Evolutionary conservation across 2,329 filamentous ascomycete species (phyloP), one percentile per base, ranked within the genome.

Genomic region (Alternaria angustiovoidea): DNA sequence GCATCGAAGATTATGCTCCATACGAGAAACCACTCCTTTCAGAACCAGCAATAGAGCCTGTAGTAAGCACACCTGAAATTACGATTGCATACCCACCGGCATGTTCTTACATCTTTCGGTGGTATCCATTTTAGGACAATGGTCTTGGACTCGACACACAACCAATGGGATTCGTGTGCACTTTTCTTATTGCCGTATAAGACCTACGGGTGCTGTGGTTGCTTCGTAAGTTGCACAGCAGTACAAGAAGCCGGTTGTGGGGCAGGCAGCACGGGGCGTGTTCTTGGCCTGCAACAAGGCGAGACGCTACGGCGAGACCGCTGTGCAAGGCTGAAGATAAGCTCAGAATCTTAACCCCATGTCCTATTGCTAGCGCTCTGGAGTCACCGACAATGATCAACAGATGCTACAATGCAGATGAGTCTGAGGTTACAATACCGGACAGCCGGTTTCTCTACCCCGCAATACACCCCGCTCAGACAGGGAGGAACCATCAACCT

Each of bases 391-490:
- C 7, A 11, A 34, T 34, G 5, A 36, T 38, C 4, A 39, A 22
- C 18, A 32, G 16, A 39, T 24, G 52, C 34, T 34, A 24, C 43
- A 8, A 20, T 38, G 39, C 22, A 48, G 11, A 14, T 54, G 36
- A 24, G 22, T 16, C 47, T 26, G 43, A 38, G 42, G 47, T 55
- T 58, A 32, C 55, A 42, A 47, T 63, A 54, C 61, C 62, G 55
- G 43, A 39, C 38, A n/a, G 41, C 20, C 44, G 57, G 64, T 58
- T 56, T 51, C 52, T 59, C 54, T 64, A 73, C 72, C 72, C 72
- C 72, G 72, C 72, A 71, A 66, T 65, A 49, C 63, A 65, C 18
- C 51, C 46, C 51, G 47, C 65, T 70, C 57, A 61, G 66, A 62
- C 39, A 62, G 68, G 65, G 64, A 68, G 69, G 69, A 67, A 60